phyloP scores from a whole-genome alignment of 2,329 filamentous ascomycete genomes.

The Sarocladium oryzae region DNA sequence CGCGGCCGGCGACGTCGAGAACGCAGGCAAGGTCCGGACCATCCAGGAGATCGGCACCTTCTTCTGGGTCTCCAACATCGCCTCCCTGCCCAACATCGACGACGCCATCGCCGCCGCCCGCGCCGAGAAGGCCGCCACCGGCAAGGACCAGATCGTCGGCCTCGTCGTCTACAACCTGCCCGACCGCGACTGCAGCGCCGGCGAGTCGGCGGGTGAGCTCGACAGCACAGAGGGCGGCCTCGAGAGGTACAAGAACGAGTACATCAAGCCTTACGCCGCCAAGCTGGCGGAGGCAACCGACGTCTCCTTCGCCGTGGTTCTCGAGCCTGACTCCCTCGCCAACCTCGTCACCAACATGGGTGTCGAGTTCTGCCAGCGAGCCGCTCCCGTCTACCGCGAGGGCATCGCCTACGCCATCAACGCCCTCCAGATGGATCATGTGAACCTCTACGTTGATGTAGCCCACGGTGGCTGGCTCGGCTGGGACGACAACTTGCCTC shows the following conservation, averaged over 20 bases:
- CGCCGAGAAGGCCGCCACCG: slow-evolving; percentile 24
- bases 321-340: slow-evolving; percentile 38
- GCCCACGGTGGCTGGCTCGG: slow-evolving; percentile 38
- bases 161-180: slow-evolving; percentile 39
- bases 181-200: slow-evolving; percentile 38
- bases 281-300: slow-evolving; percentile 30
- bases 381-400: slow-evolving; percentile 30
- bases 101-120: slow-evolving; percentile 32
- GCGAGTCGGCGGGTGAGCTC: slow-evolving; percentile 36
- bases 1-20: slow-evolving; percentile 26
- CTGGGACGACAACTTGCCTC: slow-evolving; percentile 31
- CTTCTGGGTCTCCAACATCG: slow-evolving; percentile 33
- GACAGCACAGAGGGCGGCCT: slow-evolving; percentile 27
- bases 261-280: slow-evolving; percentile 31
- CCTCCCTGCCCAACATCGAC: slow-evolving; percentile 30
- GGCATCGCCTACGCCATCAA: slow-evolving; percentile 36
- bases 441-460: slow-evolving; percentile 35
- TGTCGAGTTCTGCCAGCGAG: slow-evolving; percentile 29
- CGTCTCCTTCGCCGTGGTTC: slow-evolving; percentile 34
- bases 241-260: slow-evolving; percentile 33
- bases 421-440: slow-evolving; percentile 29
- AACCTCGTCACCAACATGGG: slow-evolving; percentile 35
- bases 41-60: slow-evolving; percentile 36
- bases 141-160: slow-evolving; percentile 33
- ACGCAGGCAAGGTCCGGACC: slow-evolving; percentile 30